Conservation (phyloP, 495 filamentous ascomycete species). For the Acidiella bohemica region DNA sequence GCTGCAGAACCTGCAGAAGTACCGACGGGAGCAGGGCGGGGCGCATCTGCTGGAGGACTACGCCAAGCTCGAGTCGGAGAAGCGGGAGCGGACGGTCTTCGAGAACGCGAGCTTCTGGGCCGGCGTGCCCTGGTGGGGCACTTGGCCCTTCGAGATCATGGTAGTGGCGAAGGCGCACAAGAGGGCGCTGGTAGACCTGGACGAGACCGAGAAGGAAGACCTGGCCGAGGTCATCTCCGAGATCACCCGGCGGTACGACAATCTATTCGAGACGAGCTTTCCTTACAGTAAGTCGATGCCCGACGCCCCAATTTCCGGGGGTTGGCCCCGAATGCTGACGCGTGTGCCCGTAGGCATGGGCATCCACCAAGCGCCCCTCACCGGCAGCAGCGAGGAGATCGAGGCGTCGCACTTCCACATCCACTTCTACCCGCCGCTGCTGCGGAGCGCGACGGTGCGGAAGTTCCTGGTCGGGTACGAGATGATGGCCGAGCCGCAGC, state of each 20-base stretch:
- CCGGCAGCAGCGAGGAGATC: constrained; percentile 70
- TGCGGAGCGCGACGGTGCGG: constrained; percentile 82
- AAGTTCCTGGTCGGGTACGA: constrained; percentile 97
- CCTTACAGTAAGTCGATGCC: constrained; percentile 69
- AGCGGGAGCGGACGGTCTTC: constrained; percentile 73
- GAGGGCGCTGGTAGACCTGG: constrained; percentile 67
- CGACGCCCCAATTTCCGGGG: too few relatives aligned
- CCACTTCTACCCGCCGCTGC: constrained; percentile 90
- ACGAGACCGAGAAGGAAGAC: constrained; percentile 46
- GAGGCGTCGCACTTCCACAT: constrained; percentile 84
- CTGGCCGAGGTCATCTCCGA: constrained; percentile 78
- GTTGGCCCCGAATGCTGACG: too few relatives aligned
- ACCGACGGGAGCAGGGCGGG: constrained; percentile 56
- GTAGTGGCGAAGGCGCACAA: constrained; percentile 71
- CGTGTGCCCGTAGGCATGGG: constrained; percentile 42
- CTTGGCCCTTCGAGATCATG: constrained; percentile 96
- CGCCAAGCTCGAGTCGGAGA: constrained; percentile 63
- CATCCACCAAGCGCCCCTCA: constrained; percentile 85
- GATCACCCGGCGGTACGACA: constrained; percentile 83
- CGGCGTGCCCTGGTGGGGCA: constrained; percentile 91
- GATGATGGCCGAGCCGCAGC: constrained; percentile 88
- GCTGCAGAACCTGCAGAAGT: constrained; percentile 60
- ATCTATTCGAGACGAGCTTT: constrained; percentile 91
- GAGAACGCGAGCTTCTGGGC: constrained; percentile 72
- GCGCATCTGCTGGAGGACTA: constrained; percentile 74